Evolutionary conservation across 805 yeast species (phyloP), one percentile per base, ranked within the genome.

Genomic region (Nakazawaea holstii): DNA sequence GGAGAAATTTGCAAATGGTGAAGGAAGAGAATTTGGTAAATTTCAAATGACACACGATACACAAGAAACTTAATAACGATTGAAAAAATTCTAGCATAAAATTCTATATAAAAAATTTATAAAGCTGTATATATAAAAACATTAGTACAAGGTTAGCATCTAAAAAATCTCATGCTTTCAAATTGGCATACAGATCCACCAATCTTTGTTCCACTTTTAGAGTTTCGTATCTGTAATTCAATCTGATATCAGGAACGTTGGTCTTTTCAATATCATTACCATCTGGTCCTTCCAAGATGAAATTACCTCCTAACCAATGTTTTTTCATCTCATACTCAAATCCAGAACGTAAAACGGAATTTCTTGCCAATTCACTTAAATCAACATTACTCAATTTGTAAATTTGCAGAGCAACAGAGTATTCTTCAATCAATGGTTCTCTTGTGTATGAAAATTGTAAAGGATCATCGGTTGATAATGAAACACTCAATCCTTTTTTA

Each of bases 371-470:
- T 64, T 94, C 99, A 62, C 98, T 91, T 95, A 94, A 89, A 66
- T 94, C 99, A 30, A 92, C 98, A 52, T 89, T 82, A 0, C 96
- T 88, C 37, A 94, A 74, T 62, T 94, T 90, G 73, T 91, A 94
- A 55, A 94, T 94, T 66, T 94, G 98, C 0, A 97, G 98, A 6
- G 99, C 99, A 29, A 94, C 98, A 2, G 97, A 88, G 64, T 91
- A 94, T 66, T 94, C 99, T 65, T 94, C 99, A 56, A 94, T 94
- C 59, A 94, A 74, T 13, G 99, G 98, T 61, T 94, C 99, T 59
- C 95, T 82, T 30, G 99, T 94, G 68, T 90, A 94, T 0, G 97
- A 87, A 62, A 94, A 94, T 68, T 95, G 99, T 44, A 94, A 73
- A 6, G 99, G 99, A 70, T 94, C 99, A 67, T 94, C 99, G 0